A percentile compares a stretch with the other conserved stretches of the same genome.
Evolutionary conservation across 164 flowering plant species (phyloP).

Genomic region (Hamamelis virginiana): DNA sequence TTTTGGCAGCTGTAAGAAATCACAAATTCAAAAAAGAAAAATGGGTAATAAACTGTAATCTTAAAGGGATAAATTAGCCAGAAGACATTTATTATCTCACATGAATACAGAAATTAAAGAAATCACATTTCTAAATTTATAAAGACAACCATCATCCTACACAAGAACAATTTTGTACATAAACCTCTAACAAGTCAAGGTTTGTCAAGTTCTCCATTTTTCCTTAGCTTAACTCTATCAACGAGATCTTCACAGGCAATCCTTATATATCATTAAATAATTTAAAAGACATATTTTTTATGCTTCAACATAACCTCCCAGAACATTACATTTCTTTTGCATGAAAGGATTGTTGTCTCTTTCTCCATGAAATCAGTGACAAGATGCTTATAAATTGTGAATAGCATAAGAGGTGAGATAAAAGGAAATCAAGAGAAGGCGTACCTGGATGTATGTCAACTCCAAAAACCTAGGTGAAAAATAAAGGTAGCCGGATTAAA

Average conservation of each 20-base stretch:
- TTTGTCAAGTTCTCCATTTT: no score
- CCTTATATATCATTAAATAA: no score
- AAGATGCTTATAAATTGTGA: neutral
- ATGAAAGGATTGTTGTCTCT: neutral
- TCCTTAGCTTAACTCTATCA: no score
- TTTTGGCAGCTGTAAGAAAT: slow-evolving; percentile 65
- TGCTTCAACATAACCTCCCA: neutral
- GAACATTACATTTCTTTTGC: neutral
- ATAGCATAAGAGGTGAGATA: neutral
- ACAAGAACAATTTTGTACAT: neutral
- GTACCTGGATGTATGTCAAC: slow-evolving; percentile 93
- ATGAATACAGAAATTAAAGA: slow-evolving; percentile 1
- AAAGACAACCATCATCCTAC: neutral
- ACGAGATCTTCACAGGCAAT: no score
- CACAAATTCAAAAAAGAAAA: slow-evolving; percentile 4
- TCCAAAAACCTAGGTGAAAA: slow-evolving; percentile 63
- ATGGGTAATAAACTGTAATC: neutral
- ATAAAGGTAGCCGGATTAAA: neutral
- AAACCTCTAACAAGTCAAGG: no score
- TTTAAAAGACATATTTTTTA: no score
- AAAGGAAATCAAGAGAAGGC: neutral
- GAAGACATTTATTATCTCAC: neutral
- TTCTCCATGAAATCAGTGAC: neutral
- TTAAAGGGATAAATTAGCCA: neutral
- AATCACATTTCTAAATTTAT: neutral